phyloP scores from a whole-genome alignment of 768 basidiomycete genomes.

The Chalciporus sphaerocephalus region DNA sequence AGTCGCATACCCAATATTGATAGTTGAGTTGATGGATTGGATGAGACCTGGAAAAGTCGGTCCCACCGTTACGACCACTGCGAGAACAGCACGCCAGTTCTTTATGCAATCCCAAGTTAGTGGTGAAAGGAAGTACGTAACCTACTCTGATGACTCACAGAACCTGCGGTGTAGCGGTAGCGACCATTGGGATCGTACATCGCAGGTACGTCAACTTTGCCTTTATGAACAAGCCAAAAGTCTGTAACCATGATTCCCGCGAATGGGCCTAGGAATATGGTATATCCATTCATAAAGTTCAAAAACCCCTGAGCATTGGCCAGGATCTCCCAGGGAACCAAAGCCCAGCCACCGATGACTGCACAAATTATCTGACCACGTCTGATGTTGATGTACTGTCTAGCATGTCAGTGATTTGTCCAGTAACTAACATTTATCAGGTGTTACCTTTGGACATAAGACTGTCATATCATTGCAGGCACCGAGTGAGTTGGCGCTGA shows the following conservation, averaged over 20 bases:
- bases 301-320: constrained; percentile 64
- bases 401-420: constrained; percentile 2
- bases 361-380: constrained; percentile 29
- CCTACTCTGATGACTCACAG: constrained; percentile 44
- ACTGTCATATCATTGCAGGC: constrained; percentile 86
- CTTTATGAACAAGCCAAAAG: no score
- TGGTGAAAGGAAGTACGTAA: background rate
- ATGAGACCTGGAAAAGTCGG: constrained; percentile 75
- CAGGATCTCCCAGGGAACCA: constrained; percentile 83
- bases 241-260: constrained; percentile 67
- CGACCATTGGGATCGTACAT: constrained; percentile 79
- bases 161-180: constrained; percentile 73
- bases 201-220: constrained; percentile 76
- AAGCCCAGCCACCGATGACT: constrained; percentile 62
- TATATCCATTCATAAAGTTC: constrained; percentile 79
- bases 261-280: constrained; percentile 83
- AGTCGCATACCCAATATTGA: constrained; percentile 54
- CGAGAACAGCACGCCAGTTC: constrained; percentile 80
- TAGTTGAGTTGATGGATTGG: no score
- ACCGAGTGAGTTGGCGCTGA: constrained; percentile 71
- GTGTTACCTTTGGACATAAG: constrained; percentile 50
- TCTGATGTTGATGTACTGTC: constrained; percentile 29
- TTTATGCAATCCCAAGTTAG: constrained; percentile 22
- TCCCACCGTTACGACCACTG: constrained; percentile 63
- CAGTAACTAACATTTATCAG: background rate